Evolutionary conservation across 2,329 filamentous ascomycete genomes (phyloP).

Genomic region (Cladobotryum protrusum): DNA sequence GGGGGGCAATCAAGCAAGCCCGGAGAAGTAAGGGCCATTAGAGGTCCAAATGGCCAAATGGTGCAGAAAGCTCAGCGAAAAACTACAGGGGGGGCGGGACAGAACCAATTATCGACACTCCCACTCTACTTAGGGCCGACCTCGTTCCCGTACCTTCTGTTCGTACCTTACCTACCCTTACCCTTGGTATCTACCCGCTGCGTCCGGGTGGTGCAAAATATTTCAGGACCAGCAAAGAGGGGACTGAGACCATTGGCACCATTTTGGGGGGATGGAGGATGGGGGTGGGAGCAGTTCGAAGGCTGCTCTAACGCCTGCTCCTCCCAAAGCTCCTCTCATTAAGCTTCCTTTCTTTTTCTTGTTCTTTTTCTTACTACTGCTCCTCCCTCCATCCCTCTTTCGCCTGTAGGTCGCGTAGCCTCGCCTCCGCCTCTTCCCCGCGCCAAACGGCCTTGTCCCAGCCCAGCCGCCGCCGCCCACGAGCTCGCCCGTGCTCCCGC

Average conservation of each 20-base stretch:
- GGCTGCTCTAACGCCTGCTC: no score
- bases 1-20: no score
- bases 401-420: slow-evolving; percentile 8
- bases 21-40: no score
- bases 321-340: no score
- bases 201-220: not conserved
- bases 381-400: not conserved
- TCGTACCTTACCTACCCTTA: not conserved
- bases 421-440: slow-evolving; percentile 7
- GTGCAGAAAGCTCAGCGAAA: no score
- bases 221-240: slow-evolving; percentile 7
- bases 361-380: not conserved
- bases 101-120: no score
- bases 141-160: slow-evolving; percentile 1
- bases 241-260: no score
- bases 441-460: slow-evolving; percentile 4
- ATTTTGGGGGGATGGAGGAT: no score
- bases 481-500: not conserved
- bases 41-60: no score
- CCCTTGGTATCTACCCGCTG: slow-evolving; percentile 3
- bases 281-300: no score
- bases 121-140: not conserved
- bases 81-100: no score
- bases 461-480: not conserved
- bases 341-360: not conserved